phyloP scores from a whole-genome alignment of 2,329 filamentous ascomycete genomes.

The Colletotrichum tropicicola region DNA sequence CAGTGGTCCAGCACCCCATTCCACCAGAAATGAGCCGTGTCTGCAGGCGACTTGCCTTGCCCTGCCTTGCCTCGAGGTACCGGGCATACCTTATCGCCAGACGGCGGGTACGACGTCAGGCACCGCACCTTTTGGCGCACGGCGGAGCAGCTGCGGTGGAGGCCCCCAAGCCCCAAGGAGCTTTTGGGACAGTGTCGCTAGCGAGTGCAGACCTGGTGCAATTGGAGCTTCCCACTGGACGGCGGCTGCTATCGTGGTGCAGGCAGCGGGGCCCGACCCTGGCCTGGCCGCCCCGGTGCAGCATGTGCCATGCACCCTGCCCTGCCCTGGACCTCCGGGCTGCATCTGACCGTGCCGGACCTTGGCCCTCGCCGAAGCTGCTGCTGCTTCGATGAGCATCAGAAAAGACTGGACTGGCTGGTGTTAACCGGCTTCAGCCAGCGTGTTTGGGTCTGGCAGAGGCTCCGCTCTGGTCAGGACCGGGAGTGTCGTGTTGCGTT shows the following conservation, averaged over 20 bases:
- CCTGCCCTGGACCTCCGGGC: constrained; percentile 4
- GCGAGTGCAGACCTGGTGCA: constrained; percentile 3
- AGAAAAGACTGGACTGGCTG: no score
- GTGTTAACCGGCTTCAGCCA: no score
- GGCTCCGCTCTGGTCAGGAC: no score
- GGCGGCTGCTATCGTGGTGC: constrained; percentile 1
- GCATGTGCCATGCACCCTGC: neutral
- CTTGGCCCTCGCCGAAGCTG: no score
- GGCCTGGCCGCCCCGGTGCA: neutral
- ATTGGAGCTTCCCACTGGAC: constrained; percentile 15
- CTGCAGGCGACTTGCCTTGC: neutral
- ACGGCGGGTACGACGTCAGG: neutral
- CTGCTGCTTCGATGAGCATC: no score
- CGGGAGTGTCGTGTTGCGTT: no score
- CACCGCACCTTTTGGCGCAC: neutral
- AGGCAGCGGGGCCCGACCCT: constrained; percentile 6
- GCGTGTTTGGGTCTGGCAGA: no score
- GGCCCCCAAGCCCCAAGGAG: neutral
- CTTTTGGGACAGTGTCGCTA: neutral
- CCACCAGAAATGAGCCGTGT: neutral
- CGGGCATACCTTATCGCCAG: neutral
- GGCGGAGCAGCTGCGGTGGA: neutral
- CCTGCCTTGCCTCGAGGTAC: no score
- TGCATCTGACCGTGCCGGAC: constrained; percentile 5
- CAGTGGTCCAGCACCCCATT: neutral